A percentile compares a stretch with the other conserved stretches of the same genome.
phyloP scores from a whole-genome alignment of 495 filamentous ascomycete genomes.

The Neurospora discreta region DNA sequence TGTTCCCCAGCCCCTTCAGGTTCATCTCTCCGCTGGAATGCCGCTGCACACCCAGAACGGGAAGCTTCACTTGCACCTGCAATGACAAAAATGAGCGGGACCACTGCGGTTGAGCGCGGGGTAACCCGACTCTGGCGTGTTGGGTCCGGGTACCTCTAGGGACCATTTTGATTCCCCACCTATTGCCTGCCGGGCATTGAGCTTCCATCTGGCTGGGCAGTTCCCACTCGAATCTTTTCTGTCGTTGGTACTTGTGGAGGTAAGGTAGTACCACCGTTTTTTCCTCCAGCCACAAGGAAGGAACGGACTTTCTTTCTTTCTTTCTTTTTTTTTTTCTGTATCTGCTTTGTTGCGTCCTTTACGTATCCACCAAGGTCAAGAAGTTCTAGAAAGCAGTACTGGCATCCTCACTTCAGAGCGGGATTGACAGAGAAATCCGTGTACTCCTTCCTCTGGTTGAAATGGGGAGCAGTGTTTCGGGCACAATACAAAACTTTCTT shows the following conservation, averaged over 20 bases:
- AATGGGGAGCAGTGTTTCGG: neutral
- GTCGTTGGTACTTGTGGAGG: no score
- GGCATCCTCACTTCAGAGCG: neutral
- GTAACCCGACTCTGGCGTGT: neutral
- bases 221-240: no score
- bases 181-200: neutral
- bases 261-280: neutral
- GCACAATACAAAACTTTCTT: neutral
- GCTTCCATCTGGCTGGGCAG: no score
- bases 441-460: neutral
- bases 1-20: neutral
- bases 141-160: no score
- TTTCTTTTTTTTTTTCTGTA: no score
- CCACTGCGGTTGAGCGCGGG: neutral
- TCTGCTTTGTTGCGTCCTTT: no score
- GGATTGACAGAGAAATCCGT: neutral
- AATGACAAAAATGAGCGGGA: neutral
- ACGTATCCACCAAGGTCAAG: neutral
- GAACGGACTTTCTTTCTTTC: no score
- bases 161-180: neutral
- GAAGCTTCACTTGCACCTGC: neutral
- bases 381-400: no score
- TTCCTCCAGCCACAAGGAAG: neutral
- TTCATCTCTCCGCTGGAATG: neutral
- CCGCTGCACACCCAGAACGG: neutral